Conservation (phyloP, 2,329 filamentous ascomycete species). For the Zymoseptoria tritici region DNA sequence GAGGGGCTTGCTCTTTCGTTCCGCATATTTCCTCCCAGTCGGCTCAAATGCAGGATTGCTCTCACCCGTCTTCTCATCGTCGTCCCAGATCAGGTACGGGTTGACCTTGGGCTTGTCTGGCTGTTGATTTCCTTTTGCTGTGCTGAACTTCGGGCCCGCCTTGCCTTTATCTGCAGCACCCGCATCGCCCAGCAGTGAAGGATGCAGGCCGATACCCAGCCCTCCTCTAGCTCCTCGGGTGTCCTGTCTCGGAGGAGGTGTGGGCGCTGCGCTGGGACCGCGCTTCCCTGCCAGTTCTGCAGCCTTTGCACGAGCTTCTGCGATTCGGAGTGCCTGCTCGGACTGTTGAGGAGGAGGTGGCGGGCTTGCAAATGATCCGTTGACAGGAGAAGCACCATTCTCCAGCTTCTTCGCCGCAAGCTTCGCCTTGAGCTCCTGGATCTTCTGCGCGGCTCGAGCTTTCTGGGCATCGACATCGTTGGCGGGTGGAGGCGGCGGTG, state of each 20-base stretch:
- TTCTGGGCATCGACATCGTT: conserved; percentile 22
- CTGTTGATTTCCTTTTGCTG: conserved; percentile 48
- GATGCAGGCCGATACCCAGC: conserved; percentile 68
- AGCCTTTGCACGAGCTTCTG: conserved; percentile 22
- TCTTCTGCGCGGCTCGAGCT: conserved; percentile 25
- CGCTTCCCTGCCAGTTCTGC: conserved; percentile 15
- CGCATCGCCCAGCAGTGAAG: conserved; percentile 55
- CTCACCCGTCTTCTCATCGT: conserved; percentile 51
- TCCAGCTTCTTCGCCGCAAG: conserved; percentile 21
- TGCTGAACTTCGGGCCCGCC: conserved; percentile 46
- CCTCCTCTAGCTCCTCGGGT: conserved; percentile 53
- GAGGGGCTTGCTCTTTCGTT: conserved; percentile 67
- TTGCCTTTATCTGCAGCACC: conserved; percentile 40
- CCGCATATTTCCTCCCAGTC: conserved; percentile 59
- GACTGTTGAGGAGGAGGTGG: conserved; percentile 8
- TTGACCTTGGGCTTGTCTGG: conserved; percentile 37
- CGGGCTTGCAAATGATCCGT: conserved; percentile 14
- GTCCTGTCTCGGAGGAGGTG: conserved; percentile 42
- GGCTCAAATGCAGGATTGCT: conserved; percentile 41
- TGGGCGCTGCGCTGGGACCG: conserved; percentile 14
- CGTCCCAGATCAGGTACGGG: conserved; percentile 42
- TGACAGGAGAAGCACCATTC: conserved; percentile 9
- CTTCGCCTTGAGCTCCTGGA: conserved; percentile 29
- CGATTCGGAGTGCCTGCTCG: conserved; percentile 14
- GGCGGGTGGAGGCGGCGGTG: conserved; percentile 11